Base-by-base conservation (phyloP, 805 yeast species). In the Lachancea nothofagi region DNA sequence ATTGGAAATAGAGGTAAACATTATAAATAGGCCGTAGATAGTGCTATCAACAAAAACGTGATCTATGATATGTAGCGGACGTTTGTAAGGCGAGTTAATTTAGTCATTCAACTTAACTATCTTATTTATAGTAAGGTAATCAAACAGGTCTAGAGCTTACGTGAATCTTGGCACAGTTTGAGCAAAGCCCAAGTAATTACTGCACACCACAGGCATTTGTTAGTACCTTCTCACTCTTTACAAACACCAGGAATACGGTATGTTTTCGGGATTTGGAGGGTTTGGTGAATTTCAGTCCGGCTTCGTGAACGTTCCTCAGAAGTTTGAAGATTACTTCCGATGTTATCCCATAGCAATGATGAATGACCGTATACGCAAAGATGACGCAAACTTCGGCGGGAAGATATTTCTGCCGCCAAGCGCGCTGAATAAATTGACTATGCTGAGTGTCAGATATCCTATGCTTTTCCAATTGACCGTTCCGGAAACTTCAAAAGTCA, bases 331-430 rank as follows among this genome's bases (percentile, higher is more conserved):
- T 47, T 84, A 75, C 61, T 93, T 86, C 67, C 74, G 99, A 54
- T 83, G 96, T 56, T 93, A 88, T 59, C 97, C 98, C 2, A 76
- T 90, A 23, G 71, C 83, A 1, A 84, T 84, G 87, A 84, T 90
- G 94, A 81, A 88, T 10, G 95, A 80, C 58, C 52, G 72, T 51
- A 71, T 71, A 44, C 63, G 88, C 46, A 75, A 83, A 60, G 85
- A 81, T 42, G 85, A 76, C 45, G 81, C 94, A 36, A 88, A 93
- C 55, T 90, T 65, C 63, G 97, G 98, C 9, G 99, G 99, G 47
- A 93, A 93, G 67, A 87, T 93, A 40, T 88, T 90, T 47, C 62
- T 93, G 36, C 99, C 99, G 4, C 93, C 95, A 17, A 84, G 95
- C 27, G 93, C 97, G 0, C 72, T 93, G 47, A 83, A 81, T 59